These are phyloP conservation scores for Perkinsus marinus DNA, from an alignment of 169 alveolate genomes.

Conservation along the genomic window DNA sequence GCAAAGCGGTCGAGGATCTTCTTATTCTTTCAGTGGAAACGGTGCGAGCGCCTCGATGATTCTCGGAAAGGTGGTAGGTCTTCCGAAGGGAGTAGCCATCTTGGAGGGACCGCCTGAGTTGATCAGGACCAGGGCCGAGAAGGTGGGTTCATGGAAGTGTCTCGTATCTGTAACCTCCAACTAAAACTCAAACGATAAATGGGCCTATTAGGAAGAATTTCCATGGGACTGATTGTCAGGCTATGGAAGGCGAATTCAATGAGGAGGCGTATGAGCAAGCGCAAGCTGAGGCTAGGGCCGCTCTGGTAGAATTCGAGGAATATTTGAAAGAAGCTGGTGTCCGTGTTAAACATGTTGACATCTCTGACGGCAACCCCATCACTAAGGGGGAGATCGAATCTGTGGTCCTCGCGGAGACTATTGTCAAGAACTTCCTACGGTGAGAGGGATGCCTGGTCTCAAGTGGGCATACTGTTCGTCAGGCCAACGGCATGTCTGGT, in stretches of 20 bases:
- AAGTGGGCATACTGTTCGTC: not conserved
- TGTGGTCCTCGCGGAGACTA: not conserved
- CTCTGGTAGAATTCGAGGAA: not conserved
- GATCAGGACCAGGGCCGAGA: not conserved
- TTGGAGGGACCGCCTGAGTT: not conserved
- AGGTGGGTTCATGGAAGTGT: too few species aligned
- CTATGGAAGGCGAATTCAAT: not conserved
- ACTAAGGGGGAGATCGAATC: not conserved
- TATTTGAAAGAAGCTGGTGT: not conserved
- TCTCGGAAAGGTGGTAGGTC: not conserved
- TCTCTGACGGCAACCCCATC: not conserved
- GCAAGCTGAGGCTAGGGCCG: not conserved
- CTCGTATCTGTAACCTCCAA: too few species aligned
- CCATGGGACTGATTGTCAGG: not conserved
- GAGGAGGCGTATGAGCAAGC: not conserved
- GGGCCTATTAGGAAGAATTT: not conserved
- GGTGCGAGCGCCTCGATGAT: not conserved
- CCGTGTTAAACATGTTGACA: not conserved
- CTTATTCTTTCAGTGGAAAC: not conserved
- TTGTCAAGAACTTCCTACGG: not conserved
- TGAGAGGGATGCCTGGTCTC: not conserved
- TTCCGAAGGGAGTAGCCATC: not conserved
- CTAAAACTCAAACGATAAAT: too few species aligned
- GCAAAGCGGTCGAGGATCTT: too few species aligned
- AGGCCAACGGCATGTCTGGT: not conserved